These are phyloP conservation scores for Nemania sp. DNA, from an alignment of 2,329 filamentous ascomycete species.

Conservation along the genomic window DNA sequence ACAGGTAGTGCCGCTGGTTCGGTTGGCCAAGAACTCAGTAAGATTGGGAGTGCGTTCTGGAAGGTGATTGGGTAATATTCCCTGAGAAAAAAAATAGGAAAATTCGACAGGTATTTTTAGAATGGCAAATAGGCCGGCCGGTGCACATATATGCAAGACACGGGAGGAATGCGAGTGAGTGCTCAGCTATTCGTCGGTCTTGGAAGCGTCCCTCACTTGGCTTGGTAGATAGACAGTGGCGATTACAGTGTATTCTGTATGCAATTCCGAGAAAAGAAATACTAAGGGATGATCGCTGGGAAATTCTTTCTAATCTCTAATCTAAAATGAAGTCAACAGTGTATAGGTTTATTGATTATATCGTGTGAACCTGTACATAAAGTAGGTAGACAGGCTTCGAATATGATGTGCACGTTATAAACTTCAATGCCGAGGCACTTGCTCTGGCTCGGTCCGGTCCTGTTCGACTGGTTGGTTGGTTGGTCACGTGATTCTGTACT, in stretches of 20 bases:
- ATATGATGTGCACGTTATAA: neutral
- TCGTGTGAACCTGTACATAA: neutral
- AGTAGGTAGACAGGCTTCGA: neutral
- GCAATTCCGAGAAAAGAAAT: neutral
- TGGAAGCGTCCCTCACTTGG: neutral
- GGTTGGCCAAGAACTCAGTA: conserved; percentile 2
- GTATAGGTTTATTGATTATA: neutral
- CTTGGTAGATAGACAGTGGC: neutral
- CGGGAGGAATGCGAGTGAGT: neutral
- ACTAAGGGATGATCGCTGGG: neutral
- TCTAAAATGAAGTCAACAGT: neutral
- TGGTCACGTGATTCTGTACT: neutral
- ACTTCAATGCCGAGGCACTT: neutral
- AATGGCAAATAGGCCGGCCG: neutral
- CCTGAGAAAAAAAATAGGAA: neutral
- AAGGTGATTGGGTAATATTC: neutral
- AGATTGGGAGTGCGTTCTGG: neutral
- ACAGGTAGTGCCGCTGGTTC: neutral
- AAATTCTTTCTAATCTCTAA: neutral
- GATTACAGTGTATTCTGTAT: neutral
- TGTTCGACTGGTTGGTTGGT: too few species aligned
- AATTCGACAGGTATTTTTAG: neutral
- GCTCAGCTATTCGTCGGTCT: neutral
- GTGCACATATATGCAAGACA: neutral
- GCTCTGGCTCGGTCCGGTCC: neutral